Evolutionary conservation across 305 asterid species (phyloP), one percentile per base, ranked within the genome.

Genomic region (Stenogyne calaminthoides): DNA sequence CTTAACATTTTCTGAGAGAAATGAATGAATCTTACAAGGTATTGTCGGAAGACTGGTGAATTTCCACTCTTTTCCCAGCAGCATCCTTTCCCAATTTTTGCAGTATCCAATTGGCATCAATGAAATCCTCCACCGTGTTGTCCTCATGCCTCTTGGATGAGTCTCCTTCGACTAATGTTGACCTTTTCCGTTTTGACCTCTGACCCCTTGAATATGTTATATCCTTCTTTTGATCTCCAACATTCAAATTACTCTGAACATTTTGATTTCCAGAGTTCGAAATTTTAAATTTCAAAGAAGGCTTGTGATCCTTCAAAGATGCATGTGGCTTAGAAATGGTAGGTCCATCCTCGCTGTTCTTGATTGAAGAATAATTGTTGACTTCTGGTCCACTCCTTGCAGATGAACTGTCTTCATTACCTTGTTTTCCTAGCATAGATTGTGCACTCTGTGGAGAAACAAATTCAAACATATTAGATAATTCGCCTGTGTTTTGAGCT

Each of bases 51-150:
- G 94, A 76, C 67, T 90, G 95, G 82, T 92, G 99, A 78, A 95
- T 83, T 80, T 95, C 96, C 62, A 95, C 95, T 83, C 98, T 85
- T 86, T 95, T 92, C 12, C 99, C 98, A 69, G 87, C 85, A 49
- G 99, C 99, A 86, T 86, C 91, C 86, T 88, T 88, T 42, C 98
- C 97, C 85, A 95, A 76, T 77, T 89, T 95, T 84, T 92, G 92
- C 67, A 95, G 80, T 81, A 95, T 85, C 97, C 99, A 95, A 69
- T 84, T 92, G 62, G 97, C 98, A 86, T 85, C 97, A 64, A 86
- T 80, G 74, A 92, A 84, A 69, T 92, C 95, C 84, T 87, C 89
- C 82, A 91, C 77, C 60, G 88, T 72, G 66, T 69, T 78, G 71
- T 80, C 90, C 74, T 78, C 93, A 55, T 66, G 77, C 78, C 37